Base-by-base conservation (phyloP, 2,329 filamentous ascomycete species). In the Tolypocladium album region DNA sequence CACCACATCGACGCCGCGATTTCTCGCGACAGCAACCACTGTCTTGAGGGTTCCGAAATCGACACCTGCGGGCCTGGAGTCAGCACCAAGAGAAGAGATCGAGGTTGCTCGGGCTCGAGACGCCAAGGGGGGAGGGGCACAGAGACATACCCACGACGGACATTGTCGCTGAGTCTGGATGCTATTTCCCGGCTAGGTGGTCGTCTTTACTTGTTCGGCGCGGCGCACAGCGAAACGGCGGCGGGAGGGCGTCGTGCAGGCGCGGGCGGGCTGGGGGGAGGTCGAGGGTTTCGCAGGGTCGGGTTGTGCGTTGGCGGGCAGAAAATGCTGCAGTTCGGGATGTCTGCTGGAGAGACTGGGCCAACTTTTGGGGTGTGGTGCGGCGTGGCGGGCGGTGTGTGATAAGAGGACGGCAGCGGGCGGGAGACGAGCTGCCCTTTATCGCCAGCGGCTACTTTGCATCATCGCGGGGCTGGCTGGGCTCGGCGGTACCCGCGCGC, bases 1-100 rank as follows among this genome's bases (percentile, higher is more conserved):
- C 84, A 96, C 92, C 75, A 99, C 94, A 82, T 99, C 94, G 76
- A 99, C 94, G 80, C 94, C 94, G 76, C 95, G 92, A 79, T 97
- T 97, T 76, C 94, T 87, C 74, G 94, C 94, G 77, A 97, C 93
- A 75, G 93, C 93, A 78, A 97, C 89, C 73, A 96, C 92, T 75
- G 93, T 96, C 85, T 95, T 96, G 76, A 96, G 87, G 68, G 91
- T 91, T 81, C 93, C 93, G 80, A 97, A 88, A 85, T 97, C 93
- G 78, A 96, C 86, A 78, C 92, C 92, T 84, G 59, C n/a, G 40
- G n/a, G 40, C 34, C 58, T 58, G 55, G 42, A 53, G 63, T 71
- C 64, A 65, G 58, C 55, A 31, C 27, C 27, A 31, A 31, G 27
- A 31, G n/a, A n/a, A n/a, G n/a, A n/a, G n/a, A n/a, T n/a, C n/a